Evolutionary conservation across 2,329 filamentous ascomycete species (phyloP).

Genomic region (Venturia effusa): DNA sequence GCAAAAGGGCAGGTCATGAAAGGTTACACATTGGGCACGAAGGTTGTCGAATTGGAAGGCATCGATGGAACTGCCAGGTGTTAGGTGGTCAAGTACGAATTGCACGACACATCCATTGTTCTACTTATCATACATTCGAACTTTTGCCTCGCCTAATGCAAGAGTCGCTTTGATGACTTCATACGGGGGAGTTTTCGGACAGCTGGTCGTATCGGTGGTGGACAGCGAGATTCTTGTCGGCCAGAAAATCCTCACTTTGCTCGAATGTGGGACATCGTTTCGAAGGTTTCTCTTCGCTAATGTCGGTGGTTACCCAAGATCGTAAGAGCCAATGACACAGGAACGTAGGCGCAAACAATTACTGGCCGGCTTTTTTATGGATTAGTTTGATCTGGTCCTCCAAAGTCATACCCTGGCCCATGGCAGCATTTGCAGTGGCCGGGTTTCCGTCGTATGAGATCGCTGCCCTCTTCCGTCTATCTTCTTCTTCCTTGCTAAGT

Average conservation of each 20-base stretch:
- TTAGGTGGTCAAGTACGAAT: not conserved
- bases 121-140: slow-evolving; percentile 3
- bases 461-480: slow-evolving; percentile 66
- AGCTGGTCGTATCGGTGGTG: not conserved
- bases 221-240: not conserved
- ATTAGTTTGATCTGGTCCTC: slow-evolving; percentile 73
- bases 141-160: not conserved
- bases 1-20: not conserved
- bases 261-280: too few relatives aligned
- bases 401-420: slow-evolving; percentile 45
- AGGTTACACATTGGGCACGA: not conserved
- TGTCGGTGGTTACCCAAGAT: not conserved
- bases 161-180: not conserved
- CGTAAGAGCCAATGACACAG: not conserved
- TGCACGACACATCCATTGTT: not conserved
- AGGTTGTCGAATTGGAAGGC: not conserved
- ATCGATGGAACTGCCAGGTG: not conserved
- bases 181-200: too few relatives aligned
- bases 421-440: slow-evolving; percentile 14
- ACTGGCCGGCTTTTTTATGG: slow-evolving; percentile 31
- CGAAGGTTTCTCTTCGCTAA: not conserved
- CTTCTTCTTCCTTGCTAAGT: slow-evolving; percentile 61
- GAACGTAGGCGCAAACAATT: not conserved
- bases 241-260: not conserved
- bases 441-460: slow-evolving; percentile 50